Base-by-base conservation (phyloP, 768 basidiomycete genomes). In the Leccinum barrowsii region DNA sequence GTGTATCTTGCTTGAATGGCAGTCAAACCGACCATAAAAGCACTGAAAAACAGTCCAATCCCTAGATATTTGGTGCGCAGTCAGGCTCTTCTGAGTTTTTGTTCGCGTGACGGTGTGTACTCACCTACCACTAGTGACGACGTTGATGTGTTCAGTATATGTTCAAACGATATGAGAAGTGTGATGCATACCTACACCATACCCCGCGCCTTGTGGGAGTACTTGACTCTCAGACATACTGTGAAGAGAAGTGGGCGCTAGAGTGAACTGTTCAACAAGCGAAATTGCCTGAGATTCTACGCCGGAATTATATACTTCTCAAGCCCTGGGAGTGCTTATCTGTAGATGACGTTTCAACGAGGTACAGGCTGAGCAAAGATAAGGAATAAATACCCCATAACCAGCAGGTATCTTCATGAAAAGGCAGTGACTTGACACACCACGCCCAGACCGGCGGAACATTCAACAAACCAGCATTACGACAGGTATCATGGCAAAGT, bases 11-110 rank as follows among this genome's bases (percentile, higher is more conserved):
- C 77, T 75, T 96, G 94, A 44, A 96, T 71, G 40, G 85, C 86
- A 7, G 92, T 94, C 61, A 96, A 67, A 50, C 80, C 68, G 26
- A 92, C 66, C 90, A 92, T 92, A 67, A 93, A 85, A 8, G 75
- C 86, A 63, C 87, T 87, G 75, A 94, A 95, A 73, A 94, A 93
- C 44, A 94, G 73, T 21, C 92, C 92, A 62, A 95, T 94, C 40
- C 92, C 92, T 87, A 57, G 17, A 17, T 15, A n/a, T 28, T 60
- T 30, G 40, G 21, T 28, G 50, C 15, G 30, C 12, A 50, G n/a
- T 63, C 32, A 66, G 58, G 11, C 12, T 40, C 12, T 4, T 22
- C 17, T 19, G 11, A 37, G 6, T 10, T 42, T 42, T 24, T 8
- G 22, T 54, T 50, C 54, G 30, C 12, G 11, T 21, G 11, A 53